Evolutionary conservation across 2,329 filamentous ascomycete genomes (phyloP), one percentile per base, ranked within the genome.

Genomic region (Nemania serpens): DNA sequence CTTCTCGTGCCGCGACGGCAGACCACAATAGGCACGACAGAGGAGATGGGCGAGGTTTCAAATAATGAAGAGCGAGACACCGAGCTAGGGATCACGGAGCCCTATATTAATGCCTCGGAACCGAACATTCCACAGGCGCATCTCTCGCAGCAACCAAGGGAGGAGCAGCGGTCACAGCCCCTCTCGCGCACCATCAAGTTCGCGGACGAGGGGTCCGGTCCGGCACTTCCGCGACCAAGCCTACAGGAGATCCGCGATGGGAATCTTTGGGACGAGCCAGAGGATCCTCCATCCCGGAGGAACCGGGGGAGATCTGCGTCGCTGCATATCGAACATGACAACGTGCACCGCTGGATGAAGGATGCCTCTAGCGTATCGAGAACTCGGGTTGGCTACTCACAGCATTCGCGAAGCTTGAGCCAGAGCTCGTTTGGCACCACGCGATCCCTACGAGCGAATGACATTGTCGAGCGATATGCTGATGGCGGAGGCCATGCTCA

Each of bases 261-360:
- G 5, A 36, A 6, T 4, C 36, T 51, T n/a, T 46, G 46, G 46
- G 45, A 51, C 2, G 48, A 55, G 22, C 18, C 36, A 5, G 58
- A 56, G 41, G 58, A 60, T 13, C 15, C 36, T 15, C 10, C 29
- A 3, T 41, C 4, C 10, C 45, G 51, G 17, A 15, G 15, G 11
- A 51, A 51, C 42, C 58, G 47, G 18, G 17, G 34, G 2, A 48
- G 50, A 29, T 55, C 52, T 5, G 29, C 46, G 20, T 60, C 58
- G 6, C 58, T 51, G 11, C 51, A 39, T 1, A 15, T 43, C 7
- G 45, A 17, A 9, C 50, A 55, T n/a, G 58, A 61, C 9, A 61
- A 58, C 17, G 58, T 57, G 41, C 47, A 57, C 22, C 46, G 48
- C 15, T 61, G 53, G 58, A 61, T 57, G 33, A 51, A 57, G 17